Percentiles rank a stretch among this genome's conserved stretches.
Evolutionary conservation across 2,329 filamentous ascomycete species (phyloP).

Genomic region (Daldinia eschscholtzii): DNA sequence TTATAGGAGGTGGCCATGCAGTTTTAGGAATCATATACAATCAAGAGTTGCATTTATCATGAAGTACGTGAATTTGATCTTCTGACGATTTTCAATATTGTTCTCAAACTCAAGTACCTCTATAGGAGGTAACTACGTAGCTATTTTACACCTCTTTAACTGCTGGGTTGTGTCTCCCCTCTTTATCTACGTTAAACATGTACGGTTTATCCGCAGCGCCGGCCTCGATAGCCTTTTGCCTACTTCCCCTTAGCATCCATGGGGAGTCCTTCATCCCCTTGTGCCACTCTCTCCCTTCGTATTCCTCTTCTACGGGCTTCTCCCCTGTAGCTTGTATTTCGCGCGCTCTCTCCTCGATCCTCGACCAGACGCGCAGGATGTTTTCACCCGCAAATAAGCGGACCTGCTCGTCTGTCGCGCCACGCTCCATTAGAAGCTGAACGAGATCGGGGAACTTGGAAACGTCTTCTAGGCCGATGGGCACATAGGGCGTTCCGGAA

Average conservation of each 20-base stretch:
- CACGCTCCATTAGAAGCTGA: conserved; percentile 50
- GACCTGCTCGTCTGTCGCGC: conserved; percentile 51
- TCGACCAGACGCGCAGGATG: conserved; percentile 50
- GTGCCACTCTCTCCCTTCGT: conserved; percentile 48
- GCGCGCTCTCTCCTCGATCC: conserved; percentile 47
- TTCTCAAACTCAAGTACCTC: background rate
- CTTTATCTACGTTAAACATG: conserved; percentile 25
- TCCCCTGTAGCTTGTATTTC: conserved; percentile 46
- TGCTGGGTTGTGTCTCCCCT: conserved; percentile 27
- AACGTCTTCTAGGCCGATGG: conserved; percentile 46
- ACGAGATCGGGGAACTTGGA: conserved; percentile 54
- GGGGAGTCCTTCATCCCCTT: conserved; percentile 48
- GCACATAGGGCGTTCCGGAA: conserved; percentile 50
- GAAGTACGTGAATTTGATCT: background rate
- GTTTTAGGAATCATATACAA: background rate
- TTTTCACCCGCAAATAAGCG: conserved; percentile 49
- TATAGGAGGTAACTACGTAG: too few species aligned
- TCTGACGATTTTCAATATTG: background rate
- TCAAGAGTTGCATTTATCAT: background rate
- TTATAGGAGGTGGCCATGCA: background rate
- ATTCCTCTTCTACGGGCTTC: conserved; percentile 51
- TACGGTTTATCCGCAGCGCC: conserved; percentile 31
- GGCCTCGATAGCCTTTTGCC: conserved; percentile 36
- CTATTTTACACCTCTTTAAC: conserved; percentile 23
- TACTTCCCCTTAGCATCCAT: conserved; percentile 45